Conservation (phyloP, 140 eudicot genomes). For the Bidens hawaiensis region DNA sequence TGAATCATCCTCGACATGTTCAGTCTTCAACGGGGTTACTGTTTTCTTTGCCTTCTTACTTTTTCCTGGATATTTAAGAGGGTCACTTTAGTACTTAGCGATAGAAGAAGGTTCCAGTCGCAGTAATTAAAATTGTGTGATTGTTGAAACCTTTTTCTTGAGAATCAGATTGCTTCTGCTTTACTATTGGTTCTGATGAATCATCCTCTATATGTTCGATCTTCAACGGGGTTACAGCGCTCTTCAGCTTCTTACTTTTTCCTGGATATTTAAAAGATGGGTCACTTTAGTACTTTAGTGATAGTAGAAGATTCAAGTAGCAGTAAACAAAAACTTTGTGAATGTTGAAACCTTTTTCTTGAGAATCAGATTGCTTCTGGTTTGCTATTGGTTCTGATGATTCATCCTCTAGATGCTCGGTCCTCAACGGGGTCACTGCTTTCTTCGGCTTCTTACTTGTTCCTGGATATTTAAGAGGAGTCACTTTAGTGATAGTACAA, state of each 20-base stretch:
- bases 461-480: slow-evolving; percentile 18
- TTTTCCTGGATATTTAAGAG: slow-evolving; percentile 30
- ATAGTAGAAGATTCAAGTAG: background rate
- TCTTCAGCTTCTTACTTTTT: slow-evolving; percentile 28
- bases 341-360: slow-evolving; percentile 36
- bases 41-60: slow-evolving; percentile 27
- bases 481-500: slow-evolving; percentile 1
- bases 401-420: slow-evolving; percentile 29
- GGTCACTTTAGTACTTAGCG: background rate
- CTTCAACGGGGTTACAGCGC: slow-evolving; percentile 4
- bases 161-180: slow-evolving; percentile 26
- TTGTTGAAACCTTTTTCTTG: slow-evolving; percentile 35
- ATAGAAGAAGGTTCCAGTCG: slow-evolving; percentile 1
- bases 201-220: slow-evolving; percentile 28
- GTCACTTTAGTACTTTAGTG: slow-evolving; percentile 9
- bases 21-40: slow-evolving; percentile 7
- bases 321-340: background rate
- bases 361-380: slow-evolving; percentile 26
- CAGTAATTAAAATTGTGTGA: background rate
- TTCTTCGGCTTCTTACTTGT: slow-evolving; percentile 29
- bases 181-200: slow-evolving; percentile 18
- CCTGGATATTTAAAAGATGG: slow-evolving; percentile 20
- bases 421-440: slow-evolving; percentile 8
- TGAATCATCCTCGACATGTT: slow-evolving; percentile 29
- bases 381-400: slow-evolving; percentile 20